Percentiles rank a stretch among this genome's conserved stretches.
These are phyloP conservation scores for Yamadazyma dushanensis DNA, from an alignment of 1,139 yeast genomes.

Conservation along the genomic window DNA sequence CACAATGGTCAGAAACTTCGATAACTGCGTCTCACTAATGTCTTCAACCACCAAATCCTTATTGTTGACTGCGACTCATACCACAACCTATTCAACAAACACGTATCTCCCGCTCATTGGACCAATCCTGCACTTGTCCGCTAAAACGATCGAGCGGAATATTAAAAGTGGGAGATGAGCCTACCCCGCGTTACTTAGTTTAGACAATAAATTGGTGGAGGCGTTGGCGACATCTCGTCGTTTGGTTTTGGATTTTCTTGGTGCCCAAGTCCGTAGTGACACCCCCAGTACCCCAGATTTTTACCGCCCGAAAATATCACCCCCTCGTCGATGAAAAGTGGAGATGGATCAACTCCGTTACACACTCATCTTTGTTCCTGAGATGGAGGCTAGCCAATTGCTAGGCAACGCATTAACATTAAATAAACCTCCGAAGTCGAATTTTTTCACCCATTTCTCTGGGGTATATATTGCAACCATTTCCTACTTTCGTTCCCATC, in stretches of 20 bases:
- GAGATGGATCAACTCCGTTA: neutral
- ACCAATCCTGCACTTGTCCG: too few species aligned
- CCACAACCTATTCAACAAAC: too few species aligned
- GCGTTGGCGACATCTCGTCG: too few species aligned
- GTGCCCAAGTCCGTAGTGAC: neutral
- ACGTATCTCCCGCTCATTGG: too few species aligned
- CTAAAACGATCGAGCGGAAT: conserved; percentile 21
- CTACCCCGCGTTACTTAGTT: conserved; percentile 2
- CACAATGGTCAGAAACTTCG: too few species aligned
- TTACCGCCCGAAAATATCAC: neutral
- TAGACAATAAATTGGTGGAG: neutral
- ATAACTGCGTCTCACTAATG: too few species aligned
- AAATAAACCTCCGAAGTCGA: conserved; percentile 1
- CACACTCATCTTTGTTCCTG: neutral
- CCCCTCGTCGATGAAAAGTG: neutral
- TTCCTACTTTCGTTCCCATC: neutral
- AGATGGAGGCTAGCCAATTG: neutral
- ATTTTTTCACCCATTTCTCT: neutral
- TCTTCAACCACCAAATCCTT: too few species aligned
- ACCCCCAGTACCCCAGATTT: conserved; percentile 3
- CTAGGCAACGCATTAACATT: neutral
- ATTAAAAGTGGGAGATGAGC: too few species aligned
- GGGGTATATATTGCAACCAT: conserved; percentile 1
- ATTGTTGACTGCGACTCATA: too few species aligned
- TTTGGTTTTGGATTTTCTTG: neutral